These are phyloP conservation scores for Clonostachys chloroleuca DNA, from an alignment of 2,329 filamentous ascomycete species.

Conservation along the genomic window DNA sequence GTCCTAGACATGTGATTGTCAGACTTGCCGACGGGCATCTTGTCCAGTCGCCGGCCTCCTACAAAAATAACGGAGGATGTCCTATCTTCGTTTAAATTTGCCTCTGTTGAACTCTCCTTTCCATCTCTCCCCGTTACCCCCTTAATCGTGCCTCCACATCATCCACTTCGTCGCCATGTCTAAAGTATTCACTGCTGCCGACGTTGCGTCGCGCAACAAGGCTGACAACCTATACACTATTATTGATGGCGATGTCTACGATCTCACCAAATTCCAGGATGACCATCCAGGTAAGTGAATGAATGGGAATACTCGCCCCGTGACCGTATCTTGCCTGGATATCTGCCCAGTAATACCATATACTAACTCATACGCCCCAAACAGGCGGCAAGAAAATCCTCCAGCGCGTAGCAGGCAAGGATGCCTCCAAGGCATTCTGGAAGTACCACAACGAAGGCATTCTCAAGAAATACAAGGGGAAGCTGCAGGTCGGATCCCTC, in stretches of 20 bases:
- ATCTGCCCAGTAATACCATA: neutral
- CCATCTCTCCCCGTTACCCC: neutral
- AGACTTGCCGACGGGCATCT: neutral
- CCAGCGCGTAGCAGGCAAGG: constrained; percentile 59
- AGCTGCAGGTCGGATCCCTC: constrained; percentile 80
- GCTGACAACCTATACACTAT: constrained; percentile 81
- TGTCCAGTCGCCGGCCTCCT: no score
- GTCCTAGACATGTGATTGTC: constrained; percentile 1
- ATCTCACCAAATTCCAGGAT: constrained; percentile 83
- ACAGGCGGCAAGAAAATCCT: constrained; percentile 62
- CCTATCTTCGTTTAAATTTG: neutral
- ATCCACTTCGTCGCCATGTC: constrained; percentile 58
- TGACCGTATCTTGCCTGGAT: neutral
- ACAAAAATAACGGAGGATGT: neutral
- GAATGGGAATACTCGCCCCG: neutral
- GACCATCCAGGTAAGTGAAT: constrained; percentile 68
- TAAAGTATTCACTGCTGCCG: constrained; percentile 75
- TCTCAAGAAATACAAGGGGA: constrained; percentile 78
- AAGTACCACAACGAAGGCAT: constrained; percentile 82
- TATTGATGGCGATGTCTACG: constrained; percentile 93
- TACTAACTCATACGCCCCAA: neutral
- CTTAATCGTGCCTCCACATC: neutral
- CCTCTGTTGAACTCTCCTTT: neutral
- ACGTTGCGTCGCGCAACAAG: constrained; percentile 92
- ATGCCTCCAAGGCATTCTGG: constrained; percentile 65